Conservation (phyloP, 164 flowering plant species). For the Macadamia integrifolia region DNA sequence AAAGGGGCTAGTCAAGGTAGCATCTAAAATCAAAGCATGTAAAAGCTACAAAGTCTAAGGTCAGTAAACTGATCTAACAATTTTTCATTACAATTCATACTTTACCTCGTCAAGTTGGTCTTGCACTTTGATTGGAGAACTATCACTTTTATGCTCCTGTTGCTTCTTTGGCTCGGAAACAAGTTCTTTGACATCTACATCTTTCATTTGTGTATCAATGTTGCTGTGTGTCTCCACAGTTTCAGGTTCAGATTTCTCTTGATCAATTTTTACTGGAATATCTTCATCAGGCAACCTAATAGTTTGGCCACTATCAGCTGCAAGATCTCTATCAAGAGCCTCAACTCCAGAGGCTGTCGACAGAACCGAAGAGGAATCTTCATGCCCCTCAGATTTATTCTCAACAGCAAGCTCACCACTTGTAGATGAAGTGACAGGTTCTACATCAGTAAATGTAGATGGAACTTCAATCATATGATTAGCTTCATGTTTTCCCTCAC, state of each 20-base stretch:
- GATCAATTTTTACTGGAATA: slow-evolving; percentile 26
- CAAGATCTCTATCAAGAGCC: slow-evolving; percentile 26
- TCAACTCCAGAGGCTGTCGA: slow-evolving; percentile 24
- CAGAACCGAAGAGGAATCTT: slow-evolving; percentile 25
- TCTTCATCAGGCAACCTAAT: slow-evolving; percentile 25
- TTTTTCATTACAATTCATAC: slow-evolving; percentile 6
- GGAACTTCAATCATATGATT: slow-evolving; percentile 21
- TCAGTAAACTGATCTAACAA: background rate
- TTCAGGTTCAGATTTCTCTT: slow-evolving; percentile 32
- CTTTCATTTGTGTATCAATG: slow-evolving; percentile 27
- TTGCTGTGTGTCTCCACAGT: slow-evolving; percentile 20
- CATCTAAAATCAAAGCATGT: background rate
- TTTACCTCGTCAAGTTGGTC: slow-evolving; percentile 96
- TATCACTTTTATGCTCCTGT: slow-evolving; percentile 29
- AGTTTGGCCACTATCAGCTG: slow-evolving; percentile 28
- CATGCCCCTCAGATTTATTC: slow-evolving; percentile 24
- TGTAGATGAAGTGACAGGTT: slow-evolving; percentile 24
- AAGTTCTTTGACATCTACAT: slow-evolving; percentile 35
- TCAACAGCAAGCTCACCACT: slow-evolving; percentile 34
- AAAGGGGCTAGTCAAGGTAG: slow-evolving; percentile 15
- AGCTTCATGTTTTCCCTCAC: slow-evolving; percentile 25
- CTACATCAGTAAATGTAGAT: slow-evolving; percentile 19
- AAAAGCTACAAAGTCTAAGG: background rate
- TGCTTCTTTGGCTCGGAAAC: slow-evolving; percentile 26
- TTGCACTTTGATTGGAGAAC: slow-evolving; percentile 47